Conservation (phyloP, 2,329 filamentous ascomycete species). For the Waltergamsia citrina region DNA sequence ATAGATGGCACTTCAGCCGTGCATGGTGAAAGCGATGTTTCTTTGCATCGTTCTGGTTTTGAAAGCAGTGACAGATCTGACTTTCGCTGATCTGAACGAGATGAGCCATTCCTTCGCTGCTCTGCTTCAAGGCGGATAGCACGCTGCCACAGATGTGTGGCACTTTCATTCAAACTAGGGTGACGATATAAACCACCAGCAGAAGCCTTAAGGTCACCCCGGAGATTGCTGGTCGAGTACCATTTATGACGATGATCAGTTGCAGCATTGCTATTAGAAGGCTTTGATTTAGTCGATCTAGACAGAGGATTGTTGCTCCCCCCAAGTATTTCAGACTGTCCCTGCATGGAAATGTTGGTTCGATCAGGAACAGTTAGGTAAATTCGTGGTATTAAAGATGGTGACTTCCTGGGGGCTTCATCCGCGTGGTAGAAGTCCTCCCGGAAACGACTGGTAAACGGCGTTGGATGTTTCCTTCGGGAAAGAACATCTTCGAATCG, state of each 20-base stretch:
- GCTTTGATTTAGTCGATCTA: too few species aligned
- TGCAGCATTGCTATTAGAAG: too few species aligned
- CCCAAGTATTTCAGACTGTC: too few species aligned
- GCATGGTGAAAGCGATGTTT: too few species aligned
- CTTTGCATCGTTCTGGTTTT: too few species aligned
- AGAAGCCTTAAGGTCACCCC: too few species aligned
- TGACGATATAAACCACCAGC: too few species aligned
- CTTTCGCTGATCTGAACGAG: background rate
- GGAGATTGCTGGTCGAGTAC: too few species aligned
- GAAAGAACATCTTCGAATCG: slow-evolving; percentile 26
- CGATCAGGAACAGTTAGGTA: background rate
- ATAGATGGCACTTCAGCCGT: too few species aligned
- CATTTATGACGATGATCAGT: too few species aligned
- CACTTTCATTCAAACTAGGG: slow-evolving; percentile 12
- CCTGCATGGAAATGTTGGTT: too few species aligned
- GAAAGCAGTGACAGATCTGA: background rate
- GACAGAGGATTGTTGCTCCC: too few species aligned
- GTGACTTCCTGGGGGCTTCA: background rate
- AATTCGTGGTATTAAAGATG: background rate
- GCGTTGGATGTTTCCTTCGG: slow-evolving; percentile 16
- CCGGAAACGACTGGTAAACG: slow-evolving; percentile 26
- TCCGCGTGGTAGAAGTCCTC: slow-evolving; percentile 25
- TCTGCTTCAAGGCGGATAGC: slow-evolving; percentile 14
- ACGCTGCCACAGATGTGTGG: slow-evolving; percentile 16
- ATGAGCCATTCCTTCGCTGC: slow-evolving; percentile 5